Base-by-base conservation (phyloP, 2,329 filamentous ascomycete species). In the Xylaria polymorpha region DNA sequence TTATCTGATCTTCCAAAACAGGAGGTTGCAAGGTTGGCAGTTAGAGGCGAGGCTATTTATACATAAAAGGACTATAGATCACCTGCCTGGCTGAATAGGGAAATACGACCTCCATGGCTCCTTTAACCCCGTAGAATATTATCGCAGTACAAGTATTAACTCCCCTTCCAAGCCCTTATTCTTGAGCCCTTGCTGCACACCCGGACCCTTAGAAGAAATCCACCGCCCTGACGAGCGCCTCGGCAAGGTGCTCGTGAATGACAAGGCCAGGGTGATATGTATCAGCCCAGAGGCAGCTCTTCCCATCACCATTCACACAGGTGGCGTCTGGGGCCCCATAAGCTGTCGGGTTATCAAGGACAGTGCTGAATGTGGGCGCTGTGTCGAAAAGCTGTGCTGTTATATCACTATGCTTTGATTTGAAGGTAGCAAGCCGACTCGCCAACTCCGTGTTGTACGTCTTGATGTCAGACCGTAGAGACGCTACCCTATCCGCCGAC, bases 241-340 rank as follows among this genome's bases (percentile, higher is more conserved):
- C 29, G n/a, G 68, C 69, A 12, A 73, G 66, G 25, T 64, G 61
- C 39, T 72, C 58, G 12, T 72, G 73, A 35, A 73, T 73, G 35
- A 66, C 72, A 14, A 70, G 65, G 12, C 71, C 69, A 1, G 73
- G 68, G 15, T 74, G 73, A 44, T 73, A 73, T 5, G 64, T 68
- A 35, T 74, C 72, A 22, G 66, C 59, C 73, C 72, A 74, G 6
- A 74, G 62, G 50, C 72, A 74, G 44, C 67, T 71, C 25, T 25
- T 65, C 2, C 73, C 73, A 55, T 74, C 71, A 3, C 64, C 46
- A 29, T 62, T 72, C 8, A 70, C 58, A 25, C 72, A 74, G 1
- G 71, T 73, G 8, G 71, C 67, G 41, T 74, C 71, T 4, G 64
- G 22, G 1, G 73, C 73, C 14, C 73, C 73, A n/a, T 74, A 74